Evolutionary conservation across 345 rosid genomes (phyloP), one percentile per base, ranked within the genome.

Genomic region (Cardamine occulta): DNA sequence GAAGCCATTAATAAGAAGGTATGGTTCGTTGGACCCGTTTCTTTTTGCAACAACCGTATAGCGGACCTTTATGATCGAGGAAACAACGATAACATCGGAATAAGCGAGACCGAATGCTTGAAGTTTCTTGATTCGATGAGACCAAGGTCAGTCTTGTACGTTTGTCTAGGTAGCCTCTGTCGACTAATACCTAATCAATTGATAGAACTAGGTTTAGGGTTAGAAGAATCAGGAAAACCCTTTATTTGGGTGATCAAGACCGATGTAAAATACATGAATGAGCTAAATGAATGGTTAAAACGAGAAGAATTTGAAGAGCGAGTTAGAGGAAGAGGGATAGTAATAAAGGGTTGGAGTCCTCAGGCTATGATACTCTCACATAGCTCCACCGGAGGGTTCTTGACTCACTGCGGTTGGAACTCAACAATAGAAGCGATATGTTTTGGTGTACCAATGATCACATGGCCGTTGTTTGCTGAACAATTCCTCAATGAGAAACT

Each of bases 361-460:
- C 98, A 93, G 69, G 83, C 90, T 24, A 72, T 88, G 23, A 86
- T 93, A 15, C 73, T 93, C 14, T 86, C 97, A 31, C 96, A 93
- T 79, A 78, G 64, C 11, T 74, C 95, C 5, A 67, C 86, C 4
- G 88, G 88, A 44, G 98, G 93, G 28, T 93, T 93, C 78, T 49
- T 93, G 65, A 88, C 93, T 0, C 97, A 92, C 31, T 88, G 96
- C 10, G 98, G 98, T 4, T 93, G 98, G 98, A 93, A 93, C 81
- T 93, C 98, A 28, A 85, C 89, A 1, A 40, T 86, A 12, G 98
- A 93, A 78, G 90, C 87, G 3, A 57, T 90, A 5, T 83, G 83
- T 65, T 67, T 73, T 0, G 91, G 89, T 14, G 65, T 93, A 51
- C 98, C 97, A 1, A 72, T 93, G 88, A 83, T 93, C 70, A 89